Evolutionary conservation across 257 asterid species (phyloP), one percentile per base, ranked within the genome.

Genomic region (Salvia hispanica): DNA sequence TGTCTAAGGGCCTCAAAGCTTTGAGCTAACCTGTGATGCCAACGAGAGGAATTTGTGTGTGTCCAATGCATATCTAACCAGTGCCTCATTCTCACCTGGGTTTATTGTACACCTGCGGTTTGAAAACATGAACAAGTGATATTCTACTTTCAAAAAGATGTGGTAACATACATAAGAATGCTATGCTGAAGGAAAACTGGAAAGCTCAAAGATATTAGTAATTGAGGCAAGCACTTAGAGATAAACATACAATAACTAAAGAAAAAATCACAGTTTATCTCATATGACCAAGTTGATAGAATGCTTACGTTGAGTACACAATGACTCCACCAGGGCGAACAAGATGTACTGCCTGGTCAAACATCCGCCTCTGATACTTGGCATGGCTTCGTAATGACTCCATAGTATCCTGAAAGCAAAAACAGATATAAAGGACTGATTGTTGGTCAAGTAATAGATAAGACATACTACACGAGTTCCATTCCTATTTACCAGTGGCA

Each of bases 301-400:
- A 73, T 47, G 78, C 96, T 81, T 57, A 93, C 99, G 99, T 93
- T 70, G 99, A 93, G 84, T 90, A 93, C 56, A 93, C 95, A 55
- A 93, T 50, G 59, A 90, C 91, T 71, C 99, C 99, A 62, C 99
- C 97, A 62, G 99, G 95, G 64, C 95, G 92, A 76, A 93, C 97
- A 70, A 93, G 95, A 74, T 90, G 97, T 75, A 93, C 96, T 69
- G 99, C 99, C 82, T 90, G 96, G 81, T 93, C 96, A 75, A 93
- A 81, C 99, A 93, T 90, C 78, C 83, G 76, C 66, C 88, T 90
- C 76, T 93, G 99, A 68, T 93, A 93, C 81, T 67, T 93, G 51
- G 95, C 95, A 85, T 93, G 95, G 43, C 79, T 64, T 78, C 91
- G 84, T 61, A 93, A 77, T 55, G 99, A 93, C 58, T 88, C 95